A percentile compares a stretch with the other conserved stretches of the same genome.
These are phyloP conservation scores for Aureobasidium melanogenum DNA, from an alignment of 2,329 filamentous ascomycete genomes.

Conservation along the genomic window DNA sequence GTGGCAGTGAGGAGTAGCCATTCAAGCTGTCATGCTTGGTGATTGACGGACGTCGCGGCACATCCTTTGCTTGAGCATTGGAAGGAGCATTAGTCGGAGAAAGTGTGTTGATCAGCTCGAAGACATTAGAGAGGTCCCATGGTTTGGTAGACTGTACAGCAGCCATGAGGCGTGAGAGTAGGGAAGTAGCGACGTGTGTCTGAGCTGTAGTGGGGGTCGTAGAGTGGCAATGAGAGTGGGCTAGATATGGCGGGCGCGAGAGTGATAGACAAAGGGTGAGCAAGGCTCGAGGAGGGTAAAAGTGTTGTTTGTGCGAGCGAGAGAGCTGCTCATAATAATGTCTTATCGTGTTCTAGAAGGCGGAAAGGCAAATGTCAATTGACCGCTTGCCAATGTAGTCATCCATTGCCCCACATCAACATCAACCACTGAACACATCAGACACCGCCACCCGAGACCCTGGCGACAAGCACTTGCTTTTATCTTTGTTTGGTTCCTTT, in stretches of 20 bases:
- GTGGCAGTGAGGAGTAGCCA: not conserved
- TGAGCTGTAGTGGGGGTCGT: not conserved
- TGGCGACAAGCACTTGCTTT: not conserved
- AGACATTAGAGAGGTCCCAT: slow-evolving; percentile 40
- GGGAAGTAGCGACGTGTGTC: not conserved
- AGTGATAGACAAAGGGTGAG: not conserved
- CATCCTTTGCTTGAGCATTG: not conserved
- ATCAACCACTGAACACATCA: not conserved
- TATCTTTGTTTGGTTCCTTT: not conserved
- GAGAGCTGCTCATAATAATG: not conserved
- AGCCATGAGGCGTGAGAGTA: slow-evolving; percentile 18
- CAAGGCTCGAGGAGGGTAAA: not conserved
- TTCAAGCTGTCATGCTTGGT: slow-evolving; percentile 1
- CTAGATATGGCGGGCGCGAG: not conserved
- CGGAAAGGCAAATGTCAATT: not conserved
- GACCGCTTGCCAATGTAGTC: not conserved
- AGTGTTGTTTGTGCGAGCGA: not conserved
- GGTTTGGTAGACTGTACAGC: slow-evolving; percentile 26
- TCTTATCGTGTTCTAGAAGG: not conserved
- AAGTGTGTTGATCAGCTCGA: slow-evolving; percentile 32
- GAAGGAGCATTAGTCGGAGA: not conserved
- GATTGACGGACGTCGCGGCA: slow-evolving; percentile 4
- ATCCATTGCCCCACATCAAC: slow-evolving; percentile 2
- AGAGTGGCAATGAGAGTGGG: not conserved
- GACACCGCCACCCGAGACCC: slow-evolving; percentile 1